Evolutionary conservation across 2,329 filamentous ascomycete genomes (phyloP), one percentile per base, ranked within the genome.

Genomic region (Clonostachys sp.): DNA sequence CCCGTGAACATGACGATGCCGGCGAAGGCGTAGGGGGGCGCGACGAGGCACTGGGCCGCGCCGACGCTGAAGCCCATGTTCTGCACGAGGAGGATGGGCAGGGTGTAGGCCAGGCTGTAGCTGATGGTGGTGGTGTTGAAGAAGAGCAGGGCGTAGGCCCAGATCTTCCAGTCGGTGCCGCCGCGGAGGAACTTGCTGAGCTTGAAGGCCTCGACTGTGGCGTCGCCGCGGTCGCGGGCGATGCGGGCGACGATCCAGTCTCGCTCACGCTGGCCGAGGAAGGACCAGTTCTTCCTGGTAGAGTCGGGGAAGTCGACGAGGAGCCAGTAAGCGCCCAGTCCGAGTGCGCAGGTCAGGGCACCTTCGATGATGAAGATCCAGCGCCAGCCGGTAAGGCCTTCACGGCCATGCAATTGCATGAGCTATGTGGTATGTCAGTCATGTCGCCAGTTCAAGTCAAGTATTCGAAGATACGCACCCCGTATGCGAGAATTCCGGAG

Each of bases 101-200:
- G 67, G 60, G 91, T 92, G 64, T 87, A 92, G 3, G 87, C 85
- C 9, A 94, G 77, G 0, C 87, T 82, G 61, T 94, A 94, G 2
- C 78, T 77, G 45, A 88, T 78, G 12, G 86, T 87, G 1, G 87
- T 90, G 3, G 80, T 79, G 63, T 80, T 81, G 68, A 82, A 81
- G 59, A 78, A 80, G 55, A 84, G 72, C 54, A 82, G 55, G 47
- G 74, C 80, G 55, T 83, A 86, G 0, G 64, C 73, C 83, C 83
- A 87, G 48, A 85, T 69, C 61, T 79, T 80, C 69, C 67, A 73
- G 65, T 84, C 77, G 3, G 57, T 50, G 1, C 70, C 75, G 18
- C 70, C 68, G 13, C 61, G 50, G 13, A 81, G 53, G 58, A 82
- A 81, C 44, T 64, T 67, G 6, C 50, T 45, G 5, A 78, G 44